phyloP scores from a whole-genome alignment of 768 basidiomycete genomes.

The Boletus barrowsii region DNA sequence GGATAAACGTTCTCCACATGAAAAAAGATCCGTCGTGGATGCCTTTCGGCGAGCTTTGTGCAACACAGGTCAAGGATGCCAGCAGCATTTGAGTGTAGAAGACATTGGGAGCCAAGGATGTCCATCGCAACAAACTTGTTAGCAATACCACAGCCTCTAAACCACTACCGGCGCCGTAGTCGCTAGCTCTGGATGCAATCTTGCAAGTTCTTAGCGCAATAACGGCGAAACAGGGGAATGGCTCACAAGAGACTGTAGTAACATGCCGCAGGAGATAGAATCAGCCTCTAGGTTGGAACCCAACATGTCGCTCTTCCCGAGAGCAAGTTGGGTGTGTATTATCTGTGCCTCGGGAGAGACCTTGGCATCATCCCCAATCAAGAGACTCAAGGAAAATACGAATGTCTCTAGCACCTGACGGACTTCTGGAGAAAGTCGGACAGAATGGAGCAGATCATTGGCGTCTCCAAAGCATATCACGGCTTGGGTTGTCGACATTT shows the following conservation, averaged over 20 bases:
- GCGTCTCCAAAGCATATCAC: constrained; percentile 47
- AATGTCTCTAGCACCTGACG: constrained; percentile 60
- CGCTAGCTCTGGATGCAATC: constrained; percentile 56
- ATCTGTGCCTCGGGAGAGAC: constrained; percentile 68
- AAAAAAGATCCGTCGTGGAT: constrained; percentile 31
- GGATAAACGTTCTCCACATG: constrained; percentile 70
- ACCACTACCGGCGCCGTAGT: constrained; percentile 62
- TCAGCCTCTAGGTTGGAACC: constrained; percentile 63
- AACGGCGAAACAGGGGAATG: neutral
- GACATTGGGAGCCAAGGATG: constrained; percentile 57
- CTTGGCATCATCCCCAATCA: constrained; percentile 69
- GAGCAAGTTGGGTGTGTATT: constrained; percentile 61
- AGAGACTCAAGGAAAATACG: constrained; percentile 53
- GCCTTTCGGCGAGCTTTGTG: constrained; percentile 42
- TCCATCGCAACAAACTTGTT: constrained; percentile 56
- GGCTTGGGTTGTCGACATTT: constrained; percentile 60
- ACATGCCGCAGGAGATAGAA: constrained; percentile 57
- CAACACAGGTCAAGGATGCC: constrained; percentile 59
- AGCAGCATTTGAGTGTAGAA: constrained; percentile 70
- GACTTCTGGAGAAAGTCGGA: constrained; percentile 49
- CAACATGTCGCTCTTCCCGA: constrained; percentile 56
- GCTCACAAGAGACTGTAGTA: constrained; percentile 61
- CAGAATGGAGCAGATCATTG: constrained; percentile 50
- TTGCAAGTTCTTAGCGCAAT: constrained; percentile 25
- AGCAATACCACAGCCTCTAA: constrained; percentile 51